Evolutionary conservation across 2,329 filamentous ascomycete species (phyloP).

Genomic region (Hypoxylon sp.): DNA sequence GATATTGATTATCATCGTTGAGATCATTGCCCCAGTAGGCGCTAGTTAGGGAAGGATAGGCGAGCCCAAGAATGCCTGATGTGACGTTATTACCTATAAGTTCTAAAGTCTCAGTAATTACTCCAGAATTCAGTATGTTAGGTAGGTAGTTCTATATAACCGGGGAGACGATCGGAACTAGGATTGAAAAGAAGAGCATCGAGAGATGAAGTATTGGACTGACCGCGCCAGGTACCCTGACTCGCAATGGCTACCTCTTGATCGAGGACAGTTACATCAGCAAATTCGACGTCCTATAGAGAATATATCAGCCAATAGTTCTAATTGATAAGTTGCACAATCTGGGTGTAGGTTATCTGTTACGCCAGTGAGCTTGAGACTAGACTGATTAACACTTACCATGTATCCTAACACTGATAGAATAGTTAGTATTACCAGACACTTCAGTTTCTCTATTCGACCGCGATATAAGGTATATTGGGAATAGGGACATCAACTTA

Average conservation of each 20-base stretch:
- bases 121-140: not conserved
- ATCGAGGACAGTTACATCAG: conserved; percentile 60
- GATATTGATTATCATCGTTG: conserved; percentile 58
- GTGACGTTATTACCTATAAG: conserved; percentile 59
- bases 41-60: conserved; percentile 66
- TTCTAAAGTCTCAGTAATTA: not conserved
- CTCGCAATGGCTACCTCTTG: conserved; percentile 67
- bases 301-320: not conserved
- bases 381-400: conserved; percentile 21
- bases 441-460: not conserved
- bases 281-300: conserved; percentile 61
- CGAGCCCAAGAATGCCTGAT: conserved; percentile 66
- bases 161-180: not conserved
- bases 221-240: conserved; percentile 65
- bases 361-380: not conserved
- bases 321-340: not conserved
- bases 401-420: conserved; percentile 34
- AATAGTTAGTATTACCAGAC: conserved; percentile 3
- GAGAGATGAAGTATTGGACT: conserved; percentile 44
- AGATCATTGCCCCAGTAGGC: conserved; percentile 60
- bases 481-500: conserved; percentile 24
- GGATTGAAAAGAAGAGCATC: not conserved
- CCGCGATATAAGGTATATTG: not conserved
- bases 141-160: not conserved
- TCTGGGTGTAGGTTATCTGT: not conserved